phyloP scores from a whole-genome alignment of 345 rosid species.

The Viola odorata region DNA sequence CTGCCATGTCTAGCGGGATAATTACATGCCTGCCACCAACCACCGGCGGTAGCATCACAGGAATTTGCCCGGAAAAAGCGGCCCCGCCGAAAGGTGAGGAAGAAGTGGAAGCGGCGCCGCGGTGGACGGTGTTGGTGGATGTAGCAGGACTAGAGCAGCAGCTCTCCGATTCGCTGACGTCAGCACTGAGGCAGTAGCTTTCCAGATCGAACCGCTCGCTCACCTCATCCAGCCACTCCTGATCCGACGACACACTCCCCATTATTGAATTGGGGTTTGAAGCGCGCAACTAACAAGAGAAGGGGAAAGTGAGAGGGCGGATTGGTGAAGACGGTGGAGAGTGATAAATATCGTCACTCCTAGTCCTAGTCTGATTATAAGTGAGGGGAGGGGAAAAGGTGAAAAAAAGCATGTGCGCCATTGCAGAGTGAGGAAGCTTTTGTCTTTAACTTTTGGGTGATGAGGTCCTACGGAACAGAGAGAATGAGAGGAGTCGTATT shows the following conservation, averaged over 20 bases:
- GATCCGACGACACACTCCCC: slow-evolving; percentile 28
- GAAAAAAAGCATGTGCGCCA: neutral
- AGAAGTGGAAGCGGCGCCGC: slow-evolving; percentile 11
- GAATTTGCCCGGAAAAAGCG: slow-evolving; percentile 9
- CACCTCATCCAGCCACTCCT: slow-evolving; percentile 19
- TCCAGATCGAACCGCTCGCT: slow-evolving; percentile 26
- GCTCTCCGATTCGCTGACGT: slow-evolving; percentile 33
- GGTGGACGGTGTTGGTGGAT: neutral
- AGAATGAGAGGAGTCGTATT: neutral
- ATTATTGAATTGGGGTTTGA: neutral
- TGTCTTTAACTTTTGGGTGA: neutral
- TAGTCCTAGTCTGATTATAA: neutral
- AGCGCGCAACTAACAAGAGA: neutral
- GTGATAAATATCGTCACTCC: neutral
- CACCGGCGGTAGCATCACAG: slow-evolving; percentile 23
- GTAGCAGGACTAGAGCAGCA: slow-evolving; percentile 14
- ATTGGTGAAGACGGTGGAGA: neutral
- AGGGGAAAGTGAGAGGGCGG: neutral
- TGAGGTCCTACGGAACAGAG: neutral
- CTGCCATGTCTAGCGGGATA: slow-evolving; percentile 6
- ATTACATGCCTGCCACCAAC: slow-evolving; percentile 13
- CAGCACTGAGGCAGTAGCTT: slow-evolving; percentile 28
- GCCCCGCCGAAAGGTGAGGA: slow-evolving; percentile 10
- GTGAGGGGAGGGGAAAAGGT: neutral
- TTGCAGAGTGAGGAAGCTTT: neutral